phyloP scores from a whole-genome alignment of 2,329 filamentous ascomycete species.

The Paraconiothyrium brasiliense region DNA sequence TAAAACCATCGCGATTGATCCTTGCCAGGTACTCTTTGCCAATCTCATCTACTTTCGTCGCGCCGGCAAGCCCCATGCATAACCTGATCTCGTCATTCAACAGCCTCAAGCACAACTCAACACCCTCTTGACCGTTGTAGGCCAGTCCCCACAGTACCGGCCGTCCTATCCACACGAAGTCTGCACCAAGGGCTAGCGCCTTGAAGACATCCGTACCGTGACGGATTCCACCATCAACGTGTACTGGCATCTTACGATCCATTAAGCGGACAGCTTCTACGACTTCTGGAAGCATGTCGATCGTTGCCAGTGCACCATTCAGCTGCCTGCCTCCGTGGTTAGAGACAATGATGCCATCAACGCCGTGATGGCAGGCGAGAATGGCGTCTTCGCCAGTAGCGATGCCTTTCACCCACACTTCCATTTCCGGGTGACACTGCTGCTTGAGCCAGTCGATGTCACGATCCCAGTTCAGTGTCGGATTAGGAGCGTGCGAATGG shows the following conservation, averaged over 20 bases:
- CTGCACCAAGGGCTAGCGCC: constrained; percentile 88
- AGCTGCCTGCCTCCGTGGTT: constrained; percentile 64
- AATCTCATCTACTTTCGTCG: constrained; percentile 3
- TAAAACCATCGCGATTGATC: not conserved
- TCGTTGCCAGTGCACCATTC: constrained; percentile 55
- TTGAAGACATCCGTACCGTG: constrained; percentile 94
- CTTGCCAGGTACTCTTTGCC: constrained; percentile 10
- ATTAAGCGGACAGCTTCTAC: constrained; percentile 57
- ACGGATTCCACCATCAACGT: constrained; percentile 86
- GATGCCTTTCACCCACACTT: constrained; percentile 56
- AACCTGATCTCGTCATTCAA: constrained; percentile 5
- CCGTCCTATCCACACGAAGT: constrained; percentile 73
- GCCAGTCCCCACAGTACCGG: constrained; percentile 74
- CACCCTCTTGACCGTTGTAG: constrained; percentile 16
- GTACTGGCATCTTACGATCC: constrained; percentile 68
- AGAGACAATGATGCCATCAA: constrained; percentile 58
- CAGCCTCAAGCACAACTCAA: constrained; percentile 2
- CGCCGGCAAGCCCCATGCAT: constrained; percentile 9
- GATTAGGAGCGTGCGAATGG: constrained; percentile 6
- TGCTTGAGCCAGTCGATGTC: constrained; percentile 28
- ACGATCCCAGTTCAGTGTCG: constrained; percentile 33
- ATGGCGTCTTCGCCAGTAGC: constrained; percentile 53
- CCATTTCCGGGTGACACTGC: constrained; percentile 31
- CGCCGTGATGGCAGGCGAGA: constrained; percentile 53
- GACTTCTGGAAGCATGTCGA: constrained; percentile 63